A percentile compares a stretch with the other conserved stretches of the same genome.
These are phyloP conservation scores for Acorus gramineus DNA, from an alignment of 106 monocot genomes.

Conservation along the genomic window DNA sequence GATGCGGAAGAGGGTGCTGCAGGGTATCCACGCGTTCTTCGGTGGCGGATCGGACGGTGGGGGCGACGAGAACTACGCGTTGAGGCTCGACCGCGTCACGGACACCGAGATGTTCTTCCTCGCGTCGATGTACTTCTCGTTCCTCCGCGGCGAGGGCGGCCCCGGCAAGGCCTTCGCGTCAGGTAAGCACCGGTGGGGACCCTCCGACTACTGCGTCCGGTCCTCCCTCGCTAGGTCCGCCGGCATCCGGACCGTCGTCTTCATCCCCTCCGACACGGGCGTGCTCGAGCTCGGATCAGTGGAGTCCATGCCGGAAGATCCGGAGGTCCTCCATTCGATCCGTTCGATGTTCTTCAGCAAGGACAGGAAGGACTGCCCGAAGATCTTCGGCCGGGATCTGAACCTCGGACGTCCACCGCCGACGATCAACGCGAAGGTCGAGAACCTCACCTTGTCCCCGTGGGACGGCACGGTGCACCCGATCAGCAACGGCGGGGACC, in stretches of 20 bases:
- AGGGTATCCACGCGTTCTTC: conserved; percentile 38
- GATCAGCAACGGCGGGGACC: conserved; percentile 5
- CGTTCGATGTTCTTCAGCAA: conserved; percentile 20
- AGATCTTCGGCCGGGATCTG: conserved; percentile 55
- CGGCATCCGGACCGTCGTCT: conserved; percentile 50
- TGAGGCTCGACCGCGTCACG: conserved; percentile 52
- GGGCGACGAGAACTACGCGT: conserved; percentile 47
- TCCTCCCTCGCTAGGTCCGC: conserved; percentile 40
- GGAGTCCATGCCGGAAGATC: conserved; percentile 15
- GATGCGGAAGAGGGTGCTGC: conserved; percentile 62
- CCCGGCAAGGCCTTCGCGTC: conserved; percentile 47
- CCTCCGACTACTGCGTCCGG: conserved; percentile 40
- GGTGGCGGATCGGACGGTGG: conserved; percentile 53
- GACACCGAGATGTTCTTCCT: conserved; percentile 79
- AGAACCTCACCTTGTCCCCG: neutral
- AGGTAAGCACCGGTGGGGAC: conserved; percentile 52
- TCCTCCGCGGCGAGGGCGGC: conserved; percentile 47
- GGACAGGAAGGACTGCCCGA: conserved; percentile 8
- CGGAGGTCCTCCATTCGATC: conserved; percentile 26
- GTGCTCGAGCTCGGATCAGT: conserved; percentile 61
- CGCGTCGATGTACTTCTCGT: conserved; percentile 83
- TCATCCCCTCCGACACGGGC: conserved; percentile 46
- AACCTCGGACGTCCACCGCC: conserved; percentile 13
- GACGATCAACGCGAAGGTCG: neutral
- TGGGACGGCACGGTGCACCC: conserved; percentile 10